These are phyloP conservation scores for Clathrospora elynae DNA, from an alignment of 2,329 filamentous ascomycete genomes.

Conservation along the genomic window DNA sequence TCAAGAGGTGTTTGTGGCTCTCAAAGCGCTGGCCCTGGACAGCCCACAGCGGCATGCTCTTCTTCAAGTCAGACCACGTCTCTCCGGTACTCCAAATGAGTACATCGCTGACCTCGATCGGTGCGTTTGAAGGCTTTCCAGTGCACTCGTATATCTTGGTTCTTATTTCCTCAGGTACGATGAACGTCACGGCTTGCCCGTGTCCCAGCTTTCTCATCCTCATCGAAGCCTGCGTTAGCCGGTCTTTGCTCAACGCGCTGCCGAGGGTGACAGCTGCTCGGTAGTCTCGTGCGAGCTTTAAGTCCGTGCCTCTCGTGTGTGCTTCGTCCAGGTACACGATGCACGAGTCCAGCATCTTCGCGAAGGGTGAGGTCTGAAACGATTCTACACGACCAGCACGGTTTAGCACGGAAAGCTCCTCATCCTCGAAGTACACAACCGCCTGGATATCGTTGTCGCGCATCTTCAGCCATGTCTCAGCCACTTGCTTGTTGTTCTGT, in stretches of 20 bases:
- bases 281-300: conserved; percentile 64
- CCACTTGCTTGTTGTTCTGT: conserved; percentile 53
- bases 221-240: conserved; percentile 69
- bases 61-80: conserved; percentile 58
- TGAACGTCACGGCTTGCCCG: conserved; percentile 69
- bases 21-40: conserved; percentile 62
- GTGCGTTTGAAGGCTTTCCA: background rate
- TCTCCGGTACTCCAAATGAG: conserved; percentile 65
- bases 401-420: conserved; percentile 62
- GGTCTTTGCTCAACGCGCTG: conserved; percentile 68
- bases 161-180: conserved; percentile 63
- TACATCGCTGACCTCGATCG: conserved; percentile 60
- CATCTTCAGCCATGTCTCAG: conserved; percentile 56
- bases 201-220: conserved; percentile 60
- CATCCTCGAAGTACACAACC: conserved; percentile 62
- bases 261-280: conserved; percentile 72
- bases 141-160: conserved; percentile 53
- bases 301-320: conserved; percentile 72
- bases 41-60: conserved; percentile 64
- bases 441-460: conserved; percentile 37
- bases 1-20: conserved; percentile 49
- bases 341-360: conserved; percentile 61
- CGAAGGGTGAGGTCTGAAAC: conserved; percentile 64
- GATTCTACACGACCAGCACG: conserved; percentile 53
- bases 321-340: conserved; percentile 72